Conservation (phyloP, 106 monocot species). For the Dendrobium catenatum region DNA sequence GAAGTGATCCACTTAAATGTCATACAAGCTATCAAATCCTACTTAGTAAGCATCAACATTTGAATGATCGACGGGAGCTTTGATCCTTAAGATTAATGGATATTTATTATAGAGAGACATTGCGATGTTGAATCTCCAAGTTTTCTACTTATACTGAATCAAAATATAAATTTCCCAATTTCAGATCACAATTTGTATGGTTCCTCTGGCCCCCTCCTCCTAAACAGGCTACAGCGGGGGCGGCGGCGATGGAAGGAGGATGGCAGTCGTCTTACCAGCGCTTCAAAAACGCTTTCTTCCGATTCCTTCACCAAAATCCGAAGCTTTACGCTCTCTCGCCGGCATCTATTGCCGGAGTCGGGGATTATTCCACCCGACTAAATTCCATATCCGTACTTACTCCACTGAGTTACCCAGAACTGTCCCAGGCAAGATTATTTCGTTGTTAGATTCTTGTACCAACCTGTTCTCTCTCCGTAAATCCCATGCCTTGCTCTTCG, state of each 20-base stretch:
- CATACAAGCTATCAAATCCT: too few species aligned
- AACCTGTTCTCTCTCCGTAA: background rate
- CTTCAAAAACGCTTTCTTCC: background rate
- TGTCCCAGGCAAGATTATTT: background rate
- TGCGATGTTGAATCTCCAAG: too few species aligned
- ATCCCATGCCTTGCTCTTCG: slow-evolving; percentile 3
- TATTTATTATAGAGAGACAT: too few species aligned
- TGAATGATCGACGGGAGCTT: too few species aligned
- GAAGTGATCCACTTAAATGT: too few species aligned
- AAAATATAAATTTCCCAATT: too few species aligned
- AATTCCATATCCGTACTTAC: background rate
- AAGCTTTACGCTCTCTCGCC: background rate
- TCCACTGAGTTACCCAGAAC: background rate
- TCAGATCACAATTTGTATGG: too few species aligned
- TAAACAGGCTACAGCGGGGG: background rate
- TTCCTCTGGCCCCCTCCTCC: background rate
- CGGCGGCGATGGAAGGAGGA: slow-evolving; percentile 2
- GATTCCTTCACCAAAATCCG: background rate
- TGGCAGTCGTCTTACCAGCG: background rate
- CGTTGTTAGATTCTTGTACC: slow-evolving; percentile 5
- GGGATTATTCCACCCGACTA: background rate
- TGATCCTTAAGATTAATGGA: too few species aligned
- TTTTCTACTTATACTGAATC: too few species aligned
- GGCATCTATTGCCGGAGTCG: background rate
- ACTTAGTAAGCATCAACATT: too few species aligned